These are phyloP conservation scores for Penicillium sp. DNA, from an alignment of 2,329 filamentous ascomycete species.

Conservation along the genomic window DNA sequence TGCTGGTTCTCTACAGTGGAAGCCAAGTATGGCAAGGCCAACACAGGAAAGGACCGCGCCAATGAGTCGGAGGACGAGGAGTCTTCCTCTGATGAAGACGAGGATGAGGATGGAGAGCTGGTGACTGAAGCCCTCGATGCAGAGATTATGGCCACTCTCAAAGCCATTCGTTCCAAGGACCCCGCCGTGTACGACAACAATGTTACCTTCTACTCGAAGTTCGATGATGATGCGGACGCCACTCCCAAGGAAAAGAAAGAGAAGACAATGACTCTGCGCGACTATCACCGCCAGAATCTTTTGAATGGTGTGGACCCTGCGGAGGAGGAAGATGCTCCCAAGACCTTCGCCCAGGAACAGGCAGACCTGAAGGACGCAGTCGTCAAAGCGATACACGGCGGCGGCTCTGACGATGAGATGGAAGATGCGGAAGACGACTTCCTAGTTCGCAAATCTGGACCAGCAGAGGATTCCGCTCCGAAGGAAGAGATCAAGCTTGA, in stretches of 20 bases:
- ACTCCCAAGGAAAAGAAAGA: constrained; percentile 56
- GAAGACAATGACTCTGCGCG: constrained; percentile 76
- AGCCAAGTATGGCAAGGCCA: constrained; percentile 67
- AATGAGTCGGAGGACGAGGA: constrained; percentile 54
- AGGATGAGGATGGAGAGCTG: constrained; percentile 85
- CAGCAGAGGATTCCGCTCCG: constrained; percentile 23
- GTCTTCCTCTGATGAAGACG: constrained; percentile 68
- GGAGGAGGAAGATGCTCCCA: constrained; percentile 48
- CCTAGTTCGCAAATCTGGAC: constrained; percentile 64
- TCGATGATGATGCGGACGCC: constrained; percentile 50
- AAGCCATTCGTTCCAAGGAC: constrained; percentile 85
- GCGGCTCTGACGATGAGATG: constrained; percentile 47
- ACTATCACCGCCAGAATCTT: constrained; percentile 91
- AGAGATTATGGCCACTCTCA: constrained; percentile 78
- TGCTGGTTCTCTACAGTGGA: constrained; percentile 57
- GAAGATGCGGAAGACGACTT: constrained; percentile 65
- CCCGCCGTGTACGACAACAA: constrained; percentile 81
- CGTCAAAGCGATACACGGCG: constrained; percentile 72
- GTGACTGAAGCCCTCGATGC: constrained; percentile 79
- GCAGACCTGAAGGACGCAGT: constrained; percentile 73
- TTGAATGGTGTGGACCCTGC: constrained; percentile 64
- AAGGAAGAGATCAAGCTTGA: constrained; percentile 57
- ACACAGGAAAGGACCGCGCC: constrained; percentile 36
- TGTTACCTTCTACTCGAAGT: constrained; percentile 68
- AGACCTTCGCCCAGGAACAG: constrained; percentile 84